Evolutionary conservation across 768 basidiomycete genomes (phyloP), one percentile per base, ranked within the genome.

Genomic region (Mycena kentingensis): DNA sequence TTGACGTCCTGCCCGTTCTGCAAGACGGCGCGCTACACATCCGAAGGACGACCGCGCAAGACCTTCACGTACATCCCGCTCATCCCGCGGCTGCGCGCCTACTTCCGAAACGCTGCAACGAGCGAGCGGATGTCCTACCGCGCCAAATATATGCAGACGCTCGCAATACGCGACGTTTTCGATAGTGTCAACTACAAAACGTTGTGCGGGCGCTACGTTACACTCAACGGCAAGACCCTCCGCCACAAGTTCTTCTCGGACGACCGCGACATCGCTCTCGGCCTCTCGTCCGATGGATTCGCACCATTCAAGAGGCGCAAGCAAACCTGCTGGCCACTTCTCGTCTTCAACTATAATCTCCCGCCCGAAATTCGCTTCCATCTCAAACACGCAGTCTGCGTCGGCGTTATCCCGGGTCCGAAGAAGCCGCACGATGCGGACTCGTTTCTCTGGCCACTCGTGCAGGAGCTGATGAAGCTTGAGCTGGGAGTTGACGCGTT

Each of bases 381-480:
- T 22, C 45, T 70, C 11, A 47, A 67, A 5, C 46, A 77, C 32
- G 60, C 78, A 4, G 41, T 81, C 3, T 67, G 65, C 25, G 35
- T 77, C 8, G 74, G 75, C 12, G 63, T 78, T 39, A 76, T 81
- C 41, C 78, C 77, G 1, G 75, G 79, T 0, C 78, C 77, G 0
- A 68, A 71, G 16, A 71, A 73, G 32, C 74, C 78, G 0, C 62
- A 67, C n/a, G 73, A 79, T 51, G 26, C 71, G 1, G 70, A 71
- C 36, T 81, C 79, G 0, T 81, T 79, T 45, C 58, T 74, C 0
- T 70, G 59, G 39, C 79, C 77, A 0, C 45, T 75, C 4, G 55
- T 75, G 2, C 51, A 74, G n/a, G 77, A 81, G 50, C 53, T 72
- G 5, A 24, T 69, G 0, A 42, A 61, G 12, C 67, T 79, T 0